Base-by-base conservation (phyloP, 495 filamentous ascomycete genomes). In the Bathelium albidoporum region DNA sequence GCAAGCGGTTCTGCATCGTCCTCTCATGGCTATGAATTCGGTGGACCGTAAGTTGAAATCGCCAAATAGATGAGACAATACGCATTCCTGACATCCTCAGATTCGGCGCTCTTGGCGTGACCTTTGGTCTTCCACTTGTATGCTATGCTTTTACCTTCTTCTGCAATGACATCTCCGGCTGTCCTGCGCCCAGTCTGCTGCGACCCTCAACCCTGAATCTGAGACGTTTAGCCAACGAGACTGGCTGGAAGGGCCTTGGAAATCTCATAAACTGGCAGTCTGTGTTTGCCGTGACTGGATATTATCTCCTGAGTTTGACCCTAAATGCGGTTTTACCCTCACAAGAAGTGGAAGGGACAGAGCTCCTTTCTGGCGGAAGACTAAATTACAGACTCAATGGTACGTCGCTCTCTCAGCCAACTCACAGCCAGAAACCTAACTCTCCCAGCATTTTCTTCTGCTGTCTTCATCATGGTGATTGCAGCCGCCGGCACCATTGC, bases 161-260 rank as follows among this genome's bases (percentile, higher is more conserved):
- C 67, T 97, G 94, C 81, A 97, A 96, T 72, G 94, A 96, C 71
- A 74, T 91, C 65, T 85, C 90, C 31, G 94, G 95, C 60, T 97
- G 95, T 68, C 95, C 94, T 14, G 85, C 89, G 7, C 90, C 92
- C 10, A 92, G 87, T n/a, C 78, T 94, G 29, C 82, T 96, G 58
- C 80, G 82, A 61, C 91, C 92, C 34, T 86, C 82, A 52, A 85
- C 83, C 26, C 76, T 96, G 36, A 82, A 82, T 39, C 77, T 91
- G 59, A 82, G 86, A 16, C 78, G 81, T 69, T 76, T 96, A 69
- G 93, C 92, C 73, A 63, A 76, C 44, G 91, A 96, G 67, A 79
- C 87, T 24, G 89, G 88, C 62, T 96, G 91, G 91, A 87, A 72
- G n/a, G 89, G 89, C 14, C 75, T 85, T 31, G 77, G 77, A 2